These are phyloP conservation scores for Plasmodium gaboni DNA, from an alignment of 169 alveolate species.

Conservation along the genomic window DNA sequence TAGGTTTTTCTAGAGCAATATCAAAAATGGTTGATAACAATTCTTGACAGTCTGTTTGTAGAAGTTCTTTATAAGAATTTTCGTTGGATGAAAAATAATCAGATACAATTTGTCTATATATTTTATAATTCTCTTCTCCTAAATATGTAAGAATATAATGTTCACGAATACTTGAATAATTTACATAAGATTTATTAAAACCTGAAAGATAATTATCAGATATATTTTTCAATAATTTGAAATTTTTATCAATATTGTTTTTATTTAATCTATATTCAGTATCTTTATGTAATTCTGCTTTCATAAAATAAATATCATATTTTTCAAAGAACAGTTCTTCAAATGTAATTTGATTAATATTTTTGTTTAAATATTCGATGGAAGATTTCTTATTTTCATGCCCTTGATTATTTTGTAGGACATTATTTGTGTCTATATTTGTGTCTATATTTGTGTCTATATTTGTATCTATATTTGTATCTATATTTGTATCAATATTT, in stretches of 20 bases:
- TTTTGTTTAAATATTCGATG: neutral
- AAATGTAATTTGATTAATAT: conserved; percentile 17
- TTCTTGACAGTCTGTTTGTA: conserved; percentile 55
- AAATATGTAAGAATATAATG: conserved; percentile 58
- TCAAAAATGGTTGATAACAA: conserved; percentile 42
- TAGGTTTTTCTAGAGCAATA: conserved; percentile 43
- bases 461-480: neutral
- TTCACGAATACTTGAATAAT: conserved; percentile 64
- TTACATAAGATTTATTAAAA: conserved; percentile 42
- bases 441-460: neutral
- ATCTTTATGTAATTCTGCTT: conserved; percentile 70
- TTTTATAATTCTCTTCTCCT: conserved; percentile 58
- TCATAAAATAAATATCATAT: conserved; percentile 50
- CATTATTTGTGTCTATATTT: neutral
- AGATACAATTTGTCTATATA: conserved; percentile 51
- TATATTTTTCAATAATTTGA: conserved; percentile 35
- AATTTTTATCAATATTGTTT: conserved; percentile 65
- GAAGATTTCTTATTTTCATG: neutral
- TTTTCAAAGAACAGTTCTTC: conserved; percentile 69
- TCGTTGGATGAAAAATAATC: conserved; percentile 70
- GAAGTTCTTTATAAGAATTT: conserved; percentile 68
- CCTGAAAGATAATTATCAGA: conserved; percentile 75
- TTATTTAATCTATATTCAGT: conserved; percentile 71
- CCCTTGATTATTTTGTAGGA: neutral
- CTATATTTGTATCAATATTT: neutral